phyloP scores from a whole-genome alignment of 2,329 filamentous ascomycete genomes.

The Pseudohalonectria lignicola region DNA sequence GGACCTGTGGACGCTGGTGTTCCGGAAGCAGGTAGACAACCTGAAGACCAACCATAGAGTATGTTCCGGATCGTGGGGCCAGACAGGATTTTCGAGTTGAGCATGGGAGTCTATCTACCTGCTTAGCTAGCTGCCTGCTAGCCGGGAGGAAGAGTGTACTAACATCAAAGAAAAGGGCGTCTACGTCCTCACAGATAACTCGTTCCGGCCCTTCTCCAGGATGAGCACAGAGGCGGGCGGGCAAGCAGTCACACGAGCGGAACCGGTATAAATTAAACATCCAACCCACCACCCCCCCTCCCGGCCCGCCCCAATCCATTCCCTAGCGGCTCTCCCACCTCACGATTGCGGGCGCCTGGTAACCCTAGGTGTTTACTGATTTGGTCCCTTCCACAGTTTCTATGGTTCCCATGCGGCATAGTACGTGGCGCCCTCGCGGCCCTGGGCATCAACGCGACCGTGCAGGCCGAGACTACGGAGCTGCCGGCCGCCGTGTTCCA shows the following conservation, averaged over 20 bases:
- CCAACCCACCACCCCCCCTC: too few species aligned
- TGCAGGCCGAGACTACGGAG: slow-evolving; percentile 82
- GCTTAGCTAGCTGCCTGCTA: too few species aligned
- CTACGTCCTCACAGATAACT: slow-evolving; percentile 89
- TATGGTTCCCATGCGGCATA: slow-evolving; percentile 92
- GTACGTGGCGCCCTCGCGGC: slow-evolving; percentile 88
- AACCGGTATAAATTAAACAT: slow-evolving; percentile 75
- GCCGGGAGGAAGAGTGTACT: too few species aligned
- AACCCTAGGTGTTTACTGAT: too few species aligned
- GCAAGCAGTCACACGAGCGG: slow-evolving; percentile 62
- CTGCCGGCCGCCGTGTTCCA: slow-evolving; percentile 88
- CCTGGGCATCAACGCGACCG: slow-evolving; percentile 80
- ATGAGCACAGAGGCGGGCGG: slow-evolving; percentile 78
- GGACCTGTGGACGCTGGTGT: slow-evolving; percentile 90
- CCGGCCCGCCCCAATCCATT: too few species aligned
- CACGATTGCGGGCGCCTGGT: neutral
- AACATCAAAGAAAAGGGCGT: too few species aligned
- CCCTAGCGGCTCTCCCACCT: neutral
- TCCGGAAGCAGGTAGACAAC: slow-evolving; percentile 96
- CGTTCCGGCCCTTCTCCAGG: slow-evolving; percentile 76
- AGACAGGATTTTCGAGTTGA: too few species aligned
- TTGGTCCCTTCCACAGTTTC: slow-evolving; percentile 46
- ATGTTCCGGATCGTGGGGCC: slow-evolving; percentile 17
- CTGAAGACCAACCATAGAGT: slow-evolving; percentile 95
- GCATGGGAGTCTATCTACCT: too few species aligned